These are phyloP conservation scores for Senna tora DNA, from an alignment of 306 rosid genomes.

Conservation along the genomic window DNA sequence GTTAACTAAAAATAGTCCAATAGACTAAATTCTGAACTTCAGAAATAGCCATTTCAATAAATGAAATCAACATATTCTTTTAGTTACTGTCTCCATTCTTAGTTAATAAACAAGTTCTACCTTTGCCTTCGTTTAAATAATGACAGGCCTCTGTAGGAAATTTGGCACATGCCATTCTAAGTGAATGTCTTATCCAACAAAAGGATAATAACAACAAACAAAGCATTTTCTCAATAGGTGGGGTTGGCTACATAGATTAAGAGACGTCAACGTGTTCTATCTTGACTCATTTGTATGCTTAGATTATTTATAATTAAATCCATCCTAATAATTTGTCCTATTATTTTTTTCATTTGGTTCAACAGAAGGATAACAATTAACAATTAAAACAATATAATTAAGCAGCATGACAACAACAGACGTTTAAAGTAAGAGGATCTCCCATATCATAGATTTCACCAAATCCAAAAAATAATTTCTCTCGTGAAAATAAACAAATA, in stretches of 20 bases:
- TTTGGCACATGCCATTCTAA: background rate
- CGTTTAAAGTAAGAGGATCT: background rate
- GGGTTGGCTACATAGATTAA: too few relatives aligned
- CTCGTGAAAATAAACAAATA: background rate
- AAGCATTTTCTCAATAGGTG: too few relatives aligned
- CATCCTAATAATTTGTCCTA: too few relatives aligned
- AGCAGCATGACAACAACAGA: background rate
- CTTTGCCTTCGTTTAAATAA: slow-evolving; percentile 11
- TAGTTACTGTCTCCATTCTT: background rate
- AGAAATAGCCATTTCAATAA: background rate
- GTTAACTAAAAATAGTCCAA: background rate
- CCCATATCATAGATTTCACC: background rate
- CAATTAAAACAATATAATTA: background rate
- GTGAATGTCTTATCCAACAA: background rate
- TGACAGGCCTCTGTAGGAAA: background rate
- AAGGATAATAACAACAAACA: too few relatives aligned
- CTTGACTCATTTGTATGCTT: too few relatives aligned
- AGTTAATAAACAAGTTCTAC: background rate
- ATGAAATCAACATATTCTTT: background rate
- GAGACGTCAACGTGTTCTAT: too few relatives aligned
- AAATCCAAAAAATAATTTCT: background rate
- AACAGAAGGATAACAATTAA: background rate
- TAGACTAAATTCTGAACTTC: background rate
- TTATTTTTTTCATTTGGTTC: too few relatives aligned
- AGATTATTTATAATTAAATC: too few relatives aligned